phyloP scores from a whole-genome alignment of 345 rosid genomes.

The Citrus trifoliata region DNA sequence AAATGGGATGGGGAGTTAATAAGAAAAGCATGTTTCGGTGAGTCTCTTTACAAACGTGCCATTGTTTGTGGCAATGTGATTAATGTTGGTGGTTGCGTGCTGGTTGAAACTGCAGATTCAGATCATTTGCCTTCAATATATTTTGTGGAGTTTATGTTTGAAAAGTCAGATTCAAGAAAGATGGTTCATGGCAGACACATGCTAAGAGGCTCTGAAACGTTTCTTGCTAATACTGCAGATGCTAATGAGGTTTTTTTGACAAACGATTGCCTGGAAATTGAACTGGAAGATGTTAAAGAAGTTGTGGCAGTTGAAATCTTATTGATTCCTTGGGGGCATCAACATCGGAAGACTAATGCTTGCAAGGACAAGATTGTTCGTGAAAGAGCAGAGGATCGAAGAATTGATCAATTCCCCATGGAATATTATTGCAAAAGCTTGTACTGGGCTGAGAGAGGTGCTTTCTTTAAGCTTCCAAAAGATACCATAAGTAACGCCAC shows the following conservation, averaged over 20 bases:
- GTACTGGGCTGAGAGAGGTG: too few relatives aligned
- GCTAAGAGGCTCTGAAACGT: slow-evolving; percentile 46
- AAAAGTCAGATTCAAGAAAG: slow-evolving; percentile 40
- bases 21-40: slow-evolving; percentile 37
- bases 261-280: slow-evolving; percentile 43
- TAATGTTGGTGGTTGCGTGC: slow-evolving; percentile 45
- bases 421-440: too few relatives aligned
- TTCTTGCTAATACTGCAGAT: slow-evolving; percentile 50
- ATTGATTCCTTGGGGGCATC: slow-evolving; percentile 60
- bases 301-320: slow-evolving; percentile 36
- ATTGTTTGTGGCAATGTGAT: slow-evolving; percentile 37
- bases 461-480: too few relatives aligned
- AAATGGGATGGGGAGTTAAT: slow-evolving; percentile 49
- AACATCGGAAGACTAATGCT: slow-evolving; percentile 45
- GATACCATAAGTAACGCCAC: too few relatives aligned
- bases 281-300: slow-evolving; percentile 42
- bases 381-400: too few relatives aligned
- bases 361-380: slow-evolving; percentile 43
- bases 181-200: slow-evolving; percentile 57
- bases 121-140: slow-evolving; percentile 44
- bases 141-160: slow-evolving; percentile 64
- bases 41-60: slow-evolving; percentile 50
- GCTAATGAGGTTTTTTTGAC: slow-evolving; percentile 63
- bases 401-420: too few relatives aligned
- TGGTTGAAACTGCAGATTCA: slow-evolving; percentile 33